Base-by-base conservation (phyloP, 176 grass and related monocot species). In the Carex parvula region DNA sequence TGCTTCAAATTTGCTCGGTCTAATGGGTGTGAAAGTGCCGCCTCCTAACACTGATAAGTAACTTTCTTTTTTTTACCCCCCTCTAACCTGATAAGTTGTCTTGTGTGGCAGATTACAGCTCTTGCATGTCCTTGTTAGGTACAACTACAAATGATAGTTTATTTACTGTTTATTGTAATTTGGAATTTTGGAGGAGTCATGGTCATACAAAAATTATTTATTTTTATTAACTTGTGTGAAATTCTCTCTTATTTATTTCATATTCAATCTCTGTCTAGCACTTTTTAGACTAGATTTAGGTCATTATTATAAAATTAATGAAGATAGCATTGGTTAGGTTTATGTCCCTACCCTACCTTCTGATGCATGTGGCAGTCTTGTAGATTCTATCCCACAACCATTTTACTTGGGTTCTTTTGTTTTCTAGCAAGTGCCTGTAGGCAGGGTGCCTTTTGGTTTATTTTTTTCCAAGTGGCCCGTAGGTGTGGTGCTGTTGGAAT, bases 1-100 rank as follows among this genome's bases (percentile, higher is more conserved):
- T n/a, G 90, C 93, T 60, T 99, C 96, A 1, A 95, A 92, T 74
- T 80, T 99, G 16, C 93, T 99, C 14, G 93, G 91, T 61, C 91
- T 99, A 71, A 94, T 95, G 96, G 93, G 93, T 46, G 83, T 99
- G 17, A 99, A 95, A 61, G 87, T 95, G 20, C 96, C 96, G 39
- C 89, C 89, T 10, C 91, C 94, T 60, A 65, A 54, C 82, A 90
- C 88, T 60, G 89, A 92, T 13, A 57, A 74, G 0, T 92, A 86
- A 93, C 46, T 64, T 22, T 14, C 14, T 14, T 50, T 65, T 3
- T 21, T 26, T 82, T 12, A 24, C 0, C 5, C 18, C n/a, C 2
- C 35, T 24, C 62, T 9, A 42, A 41, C 24, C 14, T 39, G 7
- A 63, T 39, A 63, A 24, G 17, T 61, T 41, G 17, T 60, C 12